phyloP scores from a whole-genome alignment of 192 early-diverging fungal species.

The Coemansia sp. region DNA sequence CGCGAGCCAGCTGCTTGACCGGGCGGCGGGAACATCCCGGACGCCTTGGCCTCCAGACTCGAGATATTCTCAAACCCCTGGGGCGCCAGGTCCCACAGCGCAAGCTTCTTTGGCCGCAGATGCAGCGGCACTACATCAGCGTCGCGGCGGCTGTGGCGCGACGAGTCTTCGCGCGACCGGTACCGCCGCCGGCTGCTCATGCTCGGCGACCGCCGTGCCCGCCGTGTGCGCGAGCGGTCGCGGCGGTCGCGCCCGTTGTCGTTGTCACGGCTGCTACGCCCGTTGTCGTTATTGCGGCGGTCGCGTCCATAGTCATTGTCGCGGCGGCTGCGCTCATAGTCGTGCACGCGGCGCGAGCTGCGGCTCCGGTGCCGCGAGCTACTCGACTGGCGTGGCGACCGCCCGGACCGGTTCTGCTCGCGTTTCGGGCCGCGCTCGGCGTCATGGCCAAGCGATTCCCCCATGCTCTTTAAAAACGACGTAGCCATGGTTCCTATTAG shows the following conservation, averaged over 20 bases:
- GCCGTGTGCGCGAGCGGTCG: conserved; percentile 38
- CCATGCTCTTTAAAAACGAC: conserved; percentile 42
- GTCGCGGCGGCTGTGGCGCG: conserved; percentile 8
- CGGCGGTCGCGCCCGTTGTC: conserved; percentile 39
- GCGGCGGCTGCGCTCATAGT: conserved; percentile 53
- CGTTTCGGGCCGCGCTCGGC: background rate
- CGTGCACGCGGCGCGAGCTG: conserved; percentile 47
- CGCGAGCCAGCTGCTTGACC: conserved; percentile 37
- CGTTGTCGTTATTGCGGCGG: conserved; percentile 50
- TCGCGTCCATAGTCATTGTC: conserved; percentile 49
- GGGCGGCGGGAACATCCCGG: conserved; percentile 58
- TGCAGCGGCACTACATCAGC: conserved; percentile 71
- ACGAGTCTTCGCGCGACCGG: conserved; percentile 21
- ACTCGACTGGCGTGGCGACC: conserved; percentile 7
- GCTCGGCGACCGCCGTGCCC: conserved; percentile 48
- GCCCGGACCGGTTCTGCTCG: conserved; percentile 2
- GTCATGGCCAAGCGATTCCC: conserved; percentile 13
- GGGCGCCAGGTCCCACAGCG: conserved; percentile 92
- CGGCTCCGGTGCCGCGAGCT: conserved; percentile 43
- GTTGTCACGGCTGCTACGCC: conserved; percentile 48
- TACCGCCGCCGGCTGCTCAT: conserved; percentile 42
- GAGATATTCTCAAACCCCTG: conserved; percentile 84
- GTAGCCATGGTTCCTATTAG: conserved; percentile 21
- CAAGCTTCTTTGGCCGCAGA: conserved; percentile 71
- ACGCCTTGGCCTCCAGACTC: conserved; percentile 83